Conservation (phyloP, 805 yeast genomes). For the Wickerhamomyces queroliae region DNA sequence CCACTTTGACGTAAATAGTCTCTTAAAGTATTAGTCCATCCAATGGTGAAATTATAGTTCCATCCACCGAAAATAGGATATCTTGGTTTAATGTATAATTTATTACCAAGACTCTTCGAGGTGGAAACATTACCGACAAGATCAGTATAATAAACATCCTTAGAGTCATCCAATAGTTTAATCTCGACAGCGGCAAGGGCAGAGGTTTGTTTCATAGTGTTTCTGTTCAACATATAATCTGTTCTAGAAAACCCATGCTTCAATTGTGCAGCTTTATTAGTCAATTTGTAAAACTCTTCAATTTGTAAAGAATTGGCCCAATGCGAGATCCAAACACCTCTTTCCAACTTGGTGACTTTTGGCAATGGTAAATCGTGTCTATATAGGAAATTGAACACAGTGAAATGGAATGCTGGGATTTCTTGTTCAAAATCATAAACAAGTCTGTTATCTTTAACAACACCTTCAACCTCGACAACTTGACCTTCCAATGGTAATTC, state of each 20-base stretch:
- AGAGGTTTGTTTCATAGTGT: conserved; percentile 43
- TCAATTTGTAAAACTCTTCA: conserved; percentile 81
- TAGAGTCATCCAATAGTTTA: conserved; percentile 41
- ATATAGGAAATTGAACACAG: conserved; percentile 53
- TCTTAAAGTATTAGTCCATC: conserved; percentile 71
- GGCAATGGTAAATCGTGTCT: conserved; percentile 62
- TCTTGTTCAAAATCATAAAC: conserved; percentile 50
- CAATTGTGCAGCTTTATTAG: conserved; percentile 70
- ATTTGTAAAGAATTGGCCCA: conserved; percentile 66
- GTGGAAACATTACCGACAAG: conserved; percentile 92
- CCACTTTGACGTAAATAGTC: conserved; percentile 41
- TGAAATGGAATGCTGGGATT: conserved; percentile 39
- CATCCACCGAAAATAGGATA: conserved; percentile 96
- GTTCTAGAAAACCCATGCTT: conserved; percentile 71
- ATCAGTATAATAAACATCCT: conserved; percentile 79
- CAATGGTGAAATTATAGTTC: conserved; percentile 91
- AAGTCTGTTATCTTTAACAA: conserved; percentile 34
- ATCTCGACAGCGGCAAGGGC: conserved; percentile 59
- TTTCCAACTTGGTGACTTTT: conserved; percentile 50
- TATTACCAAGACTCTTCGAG: conserved; percentile 34
- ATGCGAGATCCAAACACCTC: conserved; percentile 88
- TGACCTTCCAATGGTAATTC: conserved; percentile 31
- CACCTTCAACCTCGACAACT: conserved; percentile 29
- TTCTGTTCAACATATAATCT: conserved; percentile 61
- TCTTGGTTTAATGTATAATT: conserved; percentile 69